Conservation (phyloP, 306 rosid genomes). For the Sicyos edulis region DNA sequence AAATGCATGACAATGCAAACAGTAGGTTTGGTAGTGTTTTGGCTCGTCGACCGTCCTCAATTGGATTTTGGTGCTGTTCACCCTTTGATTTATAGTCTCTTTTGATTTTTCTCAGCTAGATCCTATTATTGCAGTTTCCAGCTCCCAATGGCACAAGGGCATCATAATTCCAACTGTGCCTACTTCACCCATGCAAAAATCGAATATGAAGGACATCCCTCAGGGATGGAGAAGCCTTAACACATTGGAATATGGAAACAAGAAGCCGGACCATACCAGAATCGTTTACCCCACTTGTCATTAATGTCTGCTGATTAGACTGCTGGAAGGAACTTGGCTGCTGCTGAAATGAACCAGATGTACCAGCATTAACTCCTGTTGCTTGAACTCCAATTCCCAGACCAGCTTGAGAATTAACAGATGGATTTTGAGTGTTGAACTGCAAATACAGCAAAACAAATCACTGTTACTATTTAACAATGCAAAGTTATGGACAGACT, state of each 20-base stretch:
- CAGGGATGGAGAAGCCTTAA: neutral
- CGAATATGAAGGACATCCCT: too few relatives aligned
- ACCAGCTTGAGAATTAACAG: constrained; percentile 71
- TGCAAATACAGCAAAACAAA: constrained; percentile 33
- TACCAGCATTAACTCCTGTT: constrained; percentile 52
- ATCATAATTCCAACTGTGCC: too few relatives aligned
- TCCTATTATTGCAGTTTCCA: too few relatives aligned
- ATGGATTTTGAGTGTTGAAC: constrained; percentile 67
- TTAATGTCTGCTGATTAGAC: constrained; percentile 59
- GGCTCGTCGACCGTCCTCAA: too few relatives aligned
- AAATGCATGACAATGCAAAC: too few relatives aligned
- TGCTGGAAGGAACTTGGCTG: constrained; percentile 60
- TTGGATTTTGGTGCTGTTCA: too few relatives aligned
- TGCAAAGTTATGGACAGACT: constrained; percentile 2
- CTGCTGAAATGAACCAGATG: constrained; percentile 62
- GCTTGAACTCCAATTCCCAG: constrained; percentile 74
- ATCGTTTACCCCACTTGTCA: constrained; percentile 55
- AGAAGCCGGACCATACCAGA: constrained; percentile 38
- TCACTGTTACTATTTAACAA: neutral
- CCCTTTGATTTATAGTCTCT: too few relatives aligned
- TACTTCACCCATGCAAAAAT: too few relatives aligned
- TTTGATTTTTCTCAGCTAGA: too few relatives aligned
- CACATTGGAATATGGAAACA: neutral
- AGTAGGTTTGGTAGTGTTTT: too few relatives aligned
- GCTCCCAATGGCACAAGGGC: too few relatives aligned